Evolutionary conservation across 441 rosid genomes (phyloP).

Genomic region (Gossypium gossypioides): DNA sequence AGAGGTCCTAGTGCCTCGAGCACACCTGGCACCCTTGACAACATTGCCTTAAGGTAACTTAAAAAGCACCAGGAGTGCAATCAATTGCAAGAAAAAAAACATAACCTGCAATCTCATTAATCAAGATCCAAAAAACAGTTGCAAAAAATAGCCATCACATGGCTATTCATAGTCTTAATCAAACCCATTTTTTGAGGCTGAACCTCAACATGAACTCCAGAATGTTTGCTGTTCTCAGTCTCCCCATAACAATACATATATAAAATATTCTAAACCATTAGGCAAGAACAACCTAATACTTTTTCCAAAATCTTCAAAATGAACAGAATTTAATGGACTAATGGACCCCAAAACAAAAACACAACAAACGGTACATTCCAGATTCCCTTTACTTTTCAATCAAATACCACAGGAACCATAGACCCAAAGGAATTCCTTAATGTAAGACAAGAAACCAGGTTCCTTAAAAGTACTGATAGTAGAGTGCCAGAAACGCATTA

Average conservation of each 20-base stretch:
- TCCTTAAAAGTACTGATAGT: not conserved
- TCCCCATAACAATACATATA: not conserved
- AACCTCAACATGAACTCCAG: not conserved
- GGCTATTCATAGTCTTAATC: not conserved
- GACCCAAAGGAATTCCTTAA: not conserved
- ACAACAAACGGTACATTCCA: not conserved
- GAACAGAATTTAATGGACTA: not conserved
- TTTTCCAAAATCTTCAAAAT: not conserved
- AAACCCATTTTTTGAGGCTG: not conserved
- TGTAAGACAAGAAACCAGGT: not conserved
- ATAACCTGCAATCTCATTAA: not conserved
- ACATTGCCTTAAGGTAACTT: too few species aligned
- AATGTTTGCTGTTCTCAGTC: not conserved
- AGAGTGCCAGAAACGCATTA: not conserved
- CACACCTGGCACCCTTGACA: too few species aligned
- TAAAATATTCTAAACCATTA: not conserved
- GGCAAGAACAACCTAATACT: not conserved
- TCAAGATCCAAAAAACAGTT: not conserved
- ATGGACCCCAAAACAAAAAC: not conserved
- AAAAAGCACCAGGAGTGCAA: too few species aligned
- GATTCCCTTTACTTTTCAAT: not conserved
- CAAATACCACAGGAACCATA: not conserved
- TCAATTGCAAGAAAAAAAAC: too few species aligned
- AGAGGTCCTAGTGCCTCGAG: too few species aligned
- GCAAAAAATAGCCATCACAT: not conserved